Base-by-base conservation (phyloP, 2,329 filamentous ascomycete genomes). In the Didymosphaeria variabile region DNA sequence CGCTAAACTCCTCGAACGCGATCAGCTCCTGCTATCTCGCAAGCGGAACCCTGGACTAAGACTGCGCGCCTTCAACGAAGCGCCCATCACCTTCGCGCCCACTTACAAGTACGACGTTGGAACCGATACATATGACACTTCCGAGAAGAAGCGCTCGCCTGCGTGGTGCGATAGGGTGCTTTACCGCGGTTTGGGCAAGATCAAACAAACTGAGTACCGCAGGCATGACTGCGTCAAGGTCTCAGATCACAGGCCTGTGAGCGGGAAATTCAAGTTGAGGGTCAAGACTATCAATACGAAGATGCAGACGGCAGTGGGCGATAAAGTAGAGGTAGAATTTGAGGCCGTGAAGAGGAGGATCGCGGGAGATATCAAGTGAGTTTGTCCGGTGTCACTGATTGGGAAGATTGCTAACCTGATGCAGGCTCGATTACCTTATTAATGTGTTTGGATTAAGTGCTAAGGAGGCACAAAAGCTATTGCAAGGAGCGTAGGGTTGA, bases 21-120 rank as follows among this genome's bases (percentile, higher is more conserved):
- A 99, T 73, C 95, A 99, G 76, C 85, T 99, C 5, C 88, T 98
- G 1, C 90, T 97, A 0, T 94, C 93, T 13, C 88, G 91, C 59
- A 91, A 93, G 55, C 92, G 93, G 69, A 97, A 97, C 70, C 93
- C 94, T 0, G 91, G 89, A 0, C 97, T 98, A 81, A 88, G 92
- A 31, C 85, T 99, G 5, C 89, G 94, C 21, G 90, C 92, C 0
- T 98, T 99, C 77, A 89, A 90, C n/a, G 95, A 99, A 79, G 85
- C 90, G 58, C 91, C 91, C 0, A 97, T 99, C 71, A 90, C 88
- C 0, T 99, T 99, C 76, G 90, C 93, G 8, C 95, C 95, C 0
- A 99, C 95, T 0, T 99, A 99, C 84, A 99, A 99, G 77, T 99
- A 99, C 77, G 95, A 99, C 70, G 93, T 98, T 0, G 94, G 94